Evolutionary conservation across 108 stramenopile species (phyloP).

Genomic region (Cyclostephanos invisitatus): DNA sequence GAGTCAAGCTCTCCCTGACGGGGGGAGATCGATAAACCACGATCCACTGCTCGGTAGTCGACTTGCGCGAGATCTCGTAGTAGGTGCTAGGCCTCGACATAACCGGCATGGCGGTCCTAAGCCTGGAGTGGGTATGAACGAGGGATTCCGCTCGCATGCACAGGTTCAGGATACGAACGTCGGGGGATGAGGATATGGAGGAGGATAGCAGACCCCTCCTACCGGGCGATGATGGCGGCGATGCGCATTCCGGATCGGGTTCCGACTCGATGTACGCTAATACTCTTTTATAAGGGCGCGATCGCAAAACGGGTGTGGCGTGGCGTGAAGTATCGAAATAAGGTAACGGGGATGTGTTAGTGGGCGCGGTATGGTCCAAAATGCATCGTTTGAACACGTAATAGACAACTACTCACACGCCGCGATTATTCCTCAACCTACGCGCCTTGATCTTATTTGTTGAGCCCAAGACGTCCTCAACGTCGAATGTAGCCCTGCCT

Average conservation of each 20-base stretch:
- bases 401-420: constrained; percentile 8
- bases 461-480: constrained; percentile 26
- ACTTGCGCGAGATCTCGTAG: constrained; percentile 25
- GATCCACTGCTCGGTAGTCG: constrained; percentile 32
- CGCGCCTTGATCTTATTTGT: constrained; percentile 12
- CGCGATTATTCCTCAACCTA: constrained; percentile 25
- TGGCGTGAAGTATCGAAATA: background rate
- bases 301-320: no score
- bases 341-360: background rate
- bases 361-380: background rate
- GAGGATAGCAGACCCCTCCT: background rate
- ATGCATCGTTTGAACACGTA: no score
- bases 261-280: constrained; percentile 28
- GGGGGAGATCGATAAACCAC: constrained; percentile 62
- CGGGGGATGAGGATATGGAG: background rate
- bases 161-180: constrained; percentile 17
- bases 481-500: constrained; percentile 31
- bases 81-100: constrained; percentile 30
- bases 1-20: constrained; percentile 49
- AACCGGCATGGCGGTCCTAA: background rate
- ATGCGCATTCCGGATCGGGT: background rate
- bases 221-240: background rate
- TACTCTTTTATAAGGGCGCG: no score
- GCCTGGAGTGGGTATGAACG: constrained; percentile 33
- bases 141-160: constrained; percentile 32